Conservation (phyloP, 352 stramenopile genomes). For the Plasmopara muralis region DNA sequence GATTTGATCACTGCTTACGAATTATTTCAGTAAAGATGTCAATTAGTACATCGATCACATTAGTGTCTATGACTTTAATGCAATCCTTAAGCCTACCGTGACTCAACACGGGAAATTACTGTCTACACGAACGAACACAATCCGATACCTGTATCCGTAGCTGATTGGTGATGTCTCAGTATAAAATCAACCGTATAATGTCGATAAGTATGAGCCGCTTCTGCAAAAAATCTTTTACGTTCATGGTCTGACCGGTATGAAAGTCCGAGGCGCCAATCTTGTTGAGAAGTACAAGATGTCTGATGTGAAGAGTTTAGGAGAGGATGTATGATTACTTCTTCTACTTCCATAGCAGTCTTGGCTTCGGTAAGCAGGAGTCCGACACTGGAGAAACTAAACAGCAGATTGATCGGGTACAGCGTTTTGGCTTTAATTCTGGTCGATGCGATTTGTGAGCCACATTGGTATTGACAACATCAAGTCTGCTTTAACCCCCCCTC, state of each 20-base stretch:
- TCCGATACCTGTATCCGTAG: slow-evolving; percentile 7
- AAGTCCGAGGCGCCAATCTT: neutral
- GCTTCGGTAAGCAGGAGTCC: neutral
- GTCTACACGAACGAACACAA: slow-evolving; percentile 7
- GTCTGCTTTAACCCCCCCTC: neutral
- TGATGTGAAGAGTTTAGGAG: neutral
- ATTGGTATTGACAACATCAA: neutral
- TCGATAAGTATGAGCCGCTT: neutral
- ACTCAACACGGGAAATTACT: too few relatives aligned
- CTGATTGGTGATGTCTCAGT: neutral
- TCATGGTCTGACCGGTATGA: neutral
- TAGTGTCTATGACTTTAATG: too few relatives aligned
- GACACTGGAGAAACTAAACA: neutral
- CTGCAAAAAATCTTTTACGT: neutral
- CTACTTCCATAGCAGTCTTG: neutral
- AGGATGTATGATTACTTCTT: neutral
- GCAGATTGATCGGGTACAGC: neutral
- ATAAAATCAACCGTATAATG: neutral
- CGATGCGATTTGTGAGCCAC: neutral
- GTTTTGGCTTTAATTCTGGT: neutral
- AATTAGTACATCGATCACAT: too few relatives aligned
- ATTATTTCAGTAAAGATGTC: neutral
- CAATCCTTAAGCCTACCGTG: too few relatives aligned
- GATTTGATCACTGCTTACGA: neutral
- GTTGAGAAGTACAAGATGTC: neutral